These are phyloP conservation scores for Cladobotryum mycophilum DNA, from an alignment of 2,329 filamentous ascomycete species.

Conservation along the genomic window DNA sequence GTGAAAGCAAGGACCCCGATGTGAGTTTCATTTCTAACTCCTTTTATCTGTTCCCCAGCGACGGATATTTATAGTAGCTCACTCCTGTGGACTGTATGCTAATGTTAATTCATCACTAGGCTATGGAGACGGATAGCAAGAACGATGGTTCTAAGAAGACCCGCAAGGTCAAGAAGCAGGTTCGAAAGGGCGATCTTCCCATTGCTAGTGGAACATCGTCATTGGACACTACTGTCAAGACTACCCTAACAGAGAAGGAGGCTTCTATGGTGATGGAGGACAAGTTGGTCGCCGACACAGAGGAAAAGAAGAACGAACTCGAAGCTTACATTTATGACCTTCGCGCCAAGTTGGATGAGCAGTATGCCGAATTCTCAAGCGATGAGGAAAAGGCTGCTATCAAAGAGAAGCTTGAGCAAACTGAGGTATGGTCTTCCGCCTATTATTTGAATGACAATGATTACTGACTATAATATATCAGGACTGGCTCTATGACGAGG, in stretches of 20 bases:
- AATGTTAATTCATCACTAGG: conserved; percentile 39
- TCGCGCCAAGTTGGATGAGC: conserved; percentile 88
- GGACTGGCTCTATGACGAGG: conserved; percentile 98
- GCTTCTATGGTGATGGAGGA: conserved; percentile 92
- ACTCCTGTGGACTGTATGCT: conserved; percentile 14
- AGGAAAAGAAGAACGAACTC: conserved; percentile 99
- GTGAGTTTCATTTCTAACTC: conserved; percentile 45
- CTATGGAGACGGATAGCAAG: conserved; percentile 78
- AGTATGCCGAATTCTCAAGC: conserved; percentile 80
- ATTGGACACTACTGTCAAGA: conserved; percentile 63
- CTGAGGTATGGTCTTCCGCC: conserved; percentile 64
- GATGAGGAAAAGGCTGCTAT: conserved; percentile 91
- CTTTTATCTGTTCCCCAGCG: background rate
- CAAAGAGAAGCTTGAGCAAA: conserved; percentile 71
- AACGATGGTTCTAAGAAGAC: conserved; percentile 73
- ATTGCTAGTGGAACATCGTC: conserved; percentile 78
- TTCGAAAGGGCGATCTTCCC: conserved; percentile 91
- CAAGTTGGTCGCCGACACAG: conserved; percentile 95
- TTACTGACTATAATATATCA: conserved; percentile 32
- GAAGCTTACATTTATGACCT: conserved; percentile 97
- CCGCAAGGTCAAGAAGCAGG: conserved; percentile 98
- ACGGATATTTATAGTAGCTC: too few species aligned
- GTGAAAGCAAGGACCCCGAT: conserved; percentile 62
- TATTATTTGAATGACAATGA: background rate
- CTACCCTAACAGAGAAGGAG: conserved; percentile 72